These are phyloP conservation scores for Sporothrix protearum DNA, from an alignment of 2,329 filamentous ascomycete species.

Conservation along the genomic window DNA sequence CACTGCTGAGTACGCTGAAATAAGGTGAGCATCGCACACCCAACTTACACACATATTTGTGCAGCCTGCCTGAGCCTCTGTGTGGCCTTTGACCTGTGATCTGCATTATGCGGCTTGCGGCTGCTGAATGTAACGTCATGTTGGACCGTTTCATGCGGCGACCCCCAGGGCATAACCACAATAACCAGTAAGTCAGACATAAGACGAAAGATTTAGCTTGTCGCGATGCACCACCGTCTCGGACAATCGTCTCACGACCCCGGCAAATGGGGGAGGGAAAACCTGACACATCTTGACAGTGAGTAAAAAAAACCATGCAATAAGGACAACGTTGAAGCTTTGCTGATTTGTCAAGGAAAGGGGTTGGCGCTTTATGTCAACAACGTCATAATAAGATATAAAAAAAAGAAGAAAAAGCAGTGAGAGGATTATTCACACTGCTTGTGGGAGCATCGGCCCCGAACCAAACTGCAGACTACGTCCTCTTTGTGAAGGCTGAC, in stretches of 20 bases:
- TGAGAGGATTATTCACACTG: neutral
- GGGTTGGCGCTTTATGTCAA: neutral
- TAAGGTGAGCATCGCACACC: neutral
- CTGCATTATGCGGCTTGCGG: neutral
- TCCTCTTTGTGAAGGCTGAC: neutral
- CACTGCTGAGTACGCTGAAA: neutral
- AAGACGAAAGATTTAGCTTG: neutral
- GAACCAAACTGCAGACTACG: neutral
- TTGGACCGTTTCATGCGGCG: constrained; percentile 3
- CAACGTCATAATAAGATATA: neutral
- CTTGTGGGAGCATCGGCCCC: neutral
- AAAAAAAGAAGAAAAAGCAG: neutral
- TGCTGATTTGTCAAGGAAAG: neutral
- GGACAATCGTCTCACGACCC: neutral
- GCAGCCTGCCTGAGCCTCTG: no score
- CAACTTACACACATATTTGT: neutral
- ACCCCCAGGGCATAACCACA: neutral
- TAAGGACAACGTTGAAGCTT: neutral
- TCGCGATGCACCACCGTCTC: neutral
- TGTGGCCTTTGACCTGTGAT: no score
- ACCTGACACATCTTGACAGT: neutral
- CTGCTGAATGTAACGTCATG: constrained; percentile 5
- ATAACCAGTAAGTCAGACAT: neutral
- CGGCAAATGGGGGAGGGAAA: neutral
- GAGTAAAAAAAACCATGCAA: neutral